phyloP scores from a whole-genome alignment of 2,329 filamentous ascomycete species.

The Sclerotinia glacialis region DNA sequence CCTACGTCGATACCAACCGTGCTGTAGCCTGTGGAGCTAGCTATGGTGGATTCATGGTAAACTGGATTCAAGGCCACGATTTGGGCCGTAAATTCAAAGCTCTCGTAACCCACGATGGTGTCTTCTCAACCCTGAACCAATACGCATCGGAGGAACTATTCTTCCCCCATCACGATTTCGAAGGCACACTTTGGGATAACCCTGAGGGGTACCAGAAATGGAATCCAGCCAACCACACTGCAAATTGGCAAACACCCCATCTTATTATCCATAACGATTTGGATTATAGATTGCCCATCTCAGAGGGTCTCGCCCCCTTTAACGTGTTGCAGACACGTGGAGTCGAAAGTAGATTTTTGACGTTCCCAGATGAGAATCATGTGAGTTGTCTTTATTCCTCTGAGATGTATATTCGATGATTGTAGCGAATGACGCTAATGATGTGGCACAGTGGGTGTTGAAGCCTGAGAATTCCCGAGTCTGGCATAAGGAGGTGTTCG shows the following conservation, averaged over 20 bases:
- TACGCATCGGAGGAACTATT: conserved; percentile 67
- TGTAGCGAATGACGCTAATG: conserved; percentile 13
- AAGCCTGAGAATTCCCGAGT: conserved; percentile 88
- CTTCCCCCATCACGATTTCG: conserved; percentile 65
- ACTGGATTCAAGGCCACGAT: conserved; percentile 88
- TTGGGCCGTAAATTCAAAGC: conserved; percentile 84
- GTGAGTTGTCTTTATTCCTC: conserved; percentile 30
- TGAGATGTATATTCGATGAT: background rate
- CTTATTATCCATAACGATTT: conserved; percentile 87
- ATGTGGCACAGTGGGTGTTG: conserved; percentile 65
- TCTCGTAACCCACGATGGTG: conserved; percentile 83
- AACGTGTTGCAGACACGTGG: conserved; percentile 62
- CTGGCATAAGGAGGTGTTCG: conserved; percentile 84
- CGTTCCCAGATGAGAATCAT: conserved; percentile 69
- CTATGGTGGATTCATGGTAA: conserved; percentile 76
- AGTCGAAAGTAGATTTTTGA: conserved; percentile 60
- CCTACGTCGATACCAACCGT: conserved; percentile 64
- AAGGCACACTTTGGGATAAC: conserved; percentile 54
- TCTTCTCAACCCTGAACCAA: conserved; percentile 69
- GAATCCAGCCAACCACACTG: conserved; percentile 57
- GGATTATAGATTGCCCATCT: conserved; percentile 83
- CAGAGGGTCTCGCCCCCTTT: conserved; percentile 68
- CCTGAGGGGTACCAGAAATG: conserved; percentile 64
- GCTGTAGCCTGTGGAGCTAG: conserved; percentile 73
- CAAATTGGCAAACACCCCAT: conserved; percentile 69